These are phyloP conservation scores for Lasiosphaeriaceae sp. DNA, from an alignment of 495 filamentous ascomycete genomes.

Conservation along the genomic window DNA sequence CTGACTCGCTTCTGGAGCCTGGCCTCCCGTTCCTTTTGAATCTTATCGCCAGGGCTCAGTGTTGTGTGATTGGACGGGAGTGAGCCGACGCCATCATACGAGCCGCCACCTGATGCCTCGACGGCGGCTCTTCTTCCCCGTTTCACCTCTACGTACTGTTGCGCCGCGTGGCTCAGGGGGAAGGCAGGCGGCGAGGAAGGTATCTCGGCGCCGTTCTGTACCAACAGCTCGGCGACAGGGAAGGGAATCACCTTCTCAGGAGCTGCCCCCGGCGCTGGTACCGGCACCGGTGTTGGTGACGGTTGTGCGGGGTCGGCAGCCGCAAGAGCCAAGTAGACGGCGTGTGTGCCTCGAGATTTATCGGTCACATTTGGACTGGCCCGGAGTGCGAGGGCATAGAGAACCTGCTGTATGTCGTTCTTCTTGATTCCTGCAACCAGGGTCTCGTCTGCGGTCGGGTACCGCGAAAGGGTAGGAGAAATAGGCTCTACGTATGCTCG, in stretches of 20 bases:
- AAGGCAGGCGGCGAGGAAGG: conserved; percentile 63
- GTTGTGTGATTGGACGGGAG: conserved; percentile 15
- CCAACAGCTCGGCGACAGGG: conserved; percentile 83
- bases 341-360: conserved; percentile 81
- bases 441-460: conserved; percentile 77
- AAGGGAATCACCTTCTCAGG: conserved; percentile 53
- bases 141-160: conserved; percentile 82
- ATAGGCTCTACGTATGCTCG: conserved; percentile 75
- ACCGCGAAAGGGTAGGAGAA: conserved; percentile 69
- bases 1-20: conserved; percentile 60
- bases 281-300: conserved; percentile 33
- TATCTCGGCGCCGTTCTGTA: conserved; percentile 92
- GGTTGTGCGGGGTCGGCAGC: conserved; percentile 86
- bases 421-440: conserved; percentile 91
- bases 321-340: conserved; percentile 87
- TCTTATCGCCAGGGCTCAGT: conserved; percentile 31
- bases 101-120: conserved; percentile 28
- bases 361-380: conserved; percentile 87
- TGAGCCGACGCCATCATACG: conserved; percentile 24
- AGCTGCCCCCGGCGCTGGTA: conserved; percentile 20
- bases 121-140: conserved; percentile 46
- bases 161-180: conserved; percentile 70
- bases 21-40: conserved; percentile 50
- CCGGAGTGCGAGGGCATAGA: conserved; percentile 83
- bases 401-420: conserved; percentile 86